Evolutionary conservation across 768 basidiomycete genomes (phyloP).

Genomic region (Mrakia blollopis): DNA sequence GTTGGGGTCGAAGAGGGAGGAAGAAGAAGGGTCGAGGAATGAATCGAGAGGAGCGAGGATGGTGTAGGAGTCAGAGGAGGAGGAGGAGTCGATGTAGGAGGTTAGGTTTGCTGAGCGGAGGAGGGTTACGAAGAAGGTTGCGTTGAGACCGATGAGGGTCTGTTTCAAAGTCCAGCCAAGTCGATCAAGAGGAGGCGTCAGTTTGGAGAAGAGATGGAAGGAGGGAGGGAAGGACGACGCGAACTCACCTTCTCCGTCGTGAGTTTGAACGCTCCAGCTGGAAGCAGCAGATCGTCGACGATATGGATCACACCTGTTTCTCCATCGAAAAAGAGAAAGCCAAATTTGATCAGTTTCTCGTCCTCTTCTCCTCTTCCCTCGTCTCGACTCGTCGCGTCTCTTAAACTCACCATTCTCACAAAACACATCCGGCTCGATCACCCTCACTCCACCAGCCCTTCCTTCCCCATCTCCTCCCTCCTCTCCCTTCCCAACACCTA

Average conservation of each 20-base stretch:
- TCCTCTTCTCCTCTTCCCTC: neutral
- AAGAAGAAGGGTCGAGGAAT: conserved; percentile 3
- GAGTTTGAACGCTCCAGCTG: conserved; percentile 65
- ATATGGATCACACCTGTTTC: conserved; percentile 74
- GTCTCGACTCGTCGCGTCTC: no score
- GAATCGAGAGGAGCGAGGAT: conserved; percentile 81
- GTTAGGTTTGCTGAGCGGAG: conserved; percentile 75
- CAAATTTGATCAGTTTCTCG: no score
- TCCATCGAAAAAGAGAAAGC: neutral
- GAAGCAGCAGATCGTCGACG: conserved; percentile 74
- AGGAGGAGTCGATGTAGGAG: conserved; percentile 45
- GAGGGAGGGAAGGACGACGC: no score
- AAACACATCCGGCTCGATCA: conserved; percentile 40
- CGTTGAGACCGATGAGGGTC: conserved; percentile 76
- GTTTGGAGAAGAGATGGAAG: neutral
- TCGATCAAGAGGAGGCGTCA: neutral
- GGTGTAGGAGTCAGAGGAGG: conserved; percentile 55
- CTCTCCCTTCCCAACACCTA: conserved; percentile 18
- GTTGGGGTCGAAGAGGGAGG: neutral
- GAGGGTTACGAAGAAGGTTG: conserved; percentile 81
- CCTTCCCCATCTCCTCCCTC: conserved; percentile 12
- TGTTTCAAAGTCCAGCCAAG: no score
- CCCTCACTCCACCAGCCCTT: neutral
- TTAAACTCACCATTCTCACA: conserved; percentile 58
- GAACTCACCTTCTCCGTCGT: conserved; percentile 80